Evolutionary conservation across 495 filamentous ascomycete genomes (phyloP).

Genomic region (Letharia lupina): DNA sequence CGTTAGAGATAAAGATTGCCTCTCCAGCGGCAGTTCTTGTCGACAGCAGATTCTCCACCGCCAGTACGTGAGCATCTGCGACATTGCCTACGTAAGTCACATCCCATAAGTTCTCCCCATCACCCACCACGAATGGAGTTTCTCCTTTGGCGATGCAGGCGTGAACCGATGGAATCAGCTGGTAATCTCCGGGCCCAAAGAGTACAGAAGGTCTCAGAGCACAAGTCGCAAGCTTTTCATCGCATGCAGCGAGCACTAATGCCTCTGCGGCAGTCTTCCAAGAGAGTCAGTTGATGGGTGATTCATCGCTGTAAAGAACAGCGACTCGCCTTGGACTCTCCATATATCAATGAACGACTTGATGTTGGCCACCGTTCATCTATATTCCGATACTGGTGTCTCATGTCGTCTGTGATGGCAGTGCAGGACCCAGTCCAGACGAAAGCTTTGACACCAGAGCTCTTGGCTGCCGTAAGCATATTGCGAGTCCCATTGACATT

Average conservation of each 20-base stretch:
- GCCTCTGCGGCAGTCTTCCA: slow-evolving; percentile 45
- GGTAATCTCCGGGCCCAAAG: slow-evolving; percentile 49
- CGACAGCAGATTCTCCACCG: slow-evolving; percentile 49
- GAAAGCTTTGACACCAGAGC: slow-evolving; percentile 44
- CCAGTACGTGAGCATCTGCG: slow-evolving; percentile 55
- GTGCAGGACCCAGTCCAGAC: slow-evolving; percentile 51
- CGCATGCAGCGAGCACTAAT: slow-evolving; percentile 45
- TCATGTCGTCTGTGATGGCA: slow-evolving; percentile 47
- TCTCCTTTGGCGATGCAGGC: slow-evolving; percentile 47
- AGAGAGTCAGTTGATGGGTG: slow-evolving; percentile 15
- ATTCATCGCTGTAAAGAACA: slow-evolving; percentile 6
- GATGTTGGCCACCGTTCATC: slow-evolving; percentile 46
- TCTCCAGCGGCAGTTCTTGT: slow-evolving; percentile 50
- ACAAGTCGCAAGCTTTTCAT: slow-evolving; percentile 41
- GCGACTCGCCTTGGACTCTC: slow-evolving; percentile 46
- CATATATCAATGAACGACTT: slow-evolving; percentile 45
- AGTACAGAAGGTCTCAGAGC: slow-evolving; percentile 50
- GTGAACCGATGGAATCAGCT: slow-evolving; percentile 46
- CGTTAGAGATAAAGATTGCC: slow-evolving; percentile 56
- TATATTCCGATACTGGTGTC: slow-evolving; percentile 43
- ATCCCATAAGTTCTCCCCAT: slow-evolving; percentile 52
- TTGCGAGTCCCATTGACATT: slow-evolving; percentile 55
- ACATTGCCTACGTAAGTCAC: slow-evolving; percentile 54
- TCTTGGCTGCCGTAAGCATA: slow-evolving; percentile 44
- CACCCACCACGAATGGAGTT: slow-evolving; percentile 50